Conservation (phyloP, 176 grass and related monocot genomes). For the Stipa capillata region DNA sequence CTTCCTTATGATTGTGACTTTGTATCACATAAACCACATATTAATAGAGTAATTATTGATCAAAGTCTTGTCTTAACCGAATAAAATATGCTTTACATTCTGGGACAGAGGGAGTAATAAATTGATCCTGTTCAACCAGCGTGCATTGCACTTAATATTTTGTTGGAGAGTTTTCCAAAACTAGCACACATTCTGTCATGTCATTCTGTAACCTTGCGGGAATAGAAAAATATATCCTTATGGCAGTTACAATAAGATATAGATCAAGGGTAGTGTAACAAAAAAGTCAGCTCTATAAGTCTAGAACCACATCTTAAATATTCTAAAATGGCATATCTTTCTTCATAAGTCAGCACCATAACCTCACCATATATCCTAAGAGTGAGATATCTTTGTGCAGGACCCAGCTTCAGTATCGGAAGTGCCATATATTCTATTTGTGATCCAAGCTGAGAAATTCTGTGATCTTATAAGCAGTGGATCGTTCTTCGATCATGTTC, state of each 20-base stretch:
- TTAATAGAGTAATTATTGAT: too few species aligned
- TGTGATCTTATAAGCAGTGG: conserved; percentile 51
- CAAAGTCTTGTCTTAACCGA: too few species aligned
- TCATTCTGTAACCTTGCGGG: not conserved
- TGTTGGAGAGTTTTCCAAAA: not conserved
- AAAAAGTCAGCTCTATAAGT: not conserved
- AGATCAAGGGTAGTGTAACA: not conserved
- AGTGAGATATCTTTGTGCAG: conserved; percentile 24
- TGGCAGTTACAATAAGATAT: not conserved
- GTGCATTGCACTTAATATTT: not conserved
- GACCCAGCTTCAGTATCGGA: conserved; percentile 14
- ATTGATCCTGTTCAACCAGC: not conserved
- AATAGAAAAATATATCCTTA: not conserved
- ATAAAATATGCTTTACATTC: too few species aligned
- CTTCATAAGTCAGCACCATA: not conserved
- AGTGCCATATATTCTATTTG: conserved; percentile 66
- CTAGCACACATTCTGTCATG: not conserved
- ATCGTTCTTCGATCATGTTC: conserved; percentile 36
- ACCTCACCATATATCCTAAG: not conserved
- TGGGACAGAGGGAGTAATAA: too few species aligned
- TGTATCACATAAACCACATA: too few species aligned
- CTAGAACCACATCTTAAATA: not conserved
- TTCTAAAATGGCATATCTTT: not conserved
- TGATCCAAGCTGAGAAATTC: conserved; percentile 82
- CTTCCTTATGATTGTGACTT: too few species aligned